Percentiles rank a stretch among this genome's conserved stretches.
phyloP scores from a whole-genome alignment of 352 stramenopile species.

The Pythium vanterpoolii region DNA sequence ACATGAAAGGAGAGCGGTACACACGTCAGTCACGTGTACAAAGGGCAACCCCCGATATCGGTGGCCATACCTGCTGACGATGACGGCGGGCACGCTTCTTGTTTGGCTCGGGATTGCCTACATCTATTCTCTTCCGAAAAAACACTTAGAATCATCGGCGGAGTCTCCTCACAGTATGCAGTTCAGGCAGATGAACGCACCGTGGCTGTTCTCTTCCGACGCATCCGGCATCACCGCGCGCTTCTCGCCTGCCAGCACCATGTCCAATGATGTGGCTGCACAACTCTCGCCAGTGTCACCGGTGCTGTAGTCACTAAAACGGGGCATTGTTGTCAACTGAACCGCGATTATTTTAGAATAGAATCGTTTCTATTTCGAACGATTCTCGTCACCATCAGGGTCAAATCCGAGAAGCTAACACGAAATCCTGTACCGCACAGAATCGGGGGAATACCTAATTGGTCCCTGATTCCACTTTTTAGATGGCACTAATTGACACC shows the following conservation, averaged over 20 bases:
- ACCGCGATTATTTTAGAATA: no score
- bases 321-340: no score
- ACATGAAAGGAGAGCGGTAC: background rate
- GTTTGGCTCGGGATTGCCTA: background rate
- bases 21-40: background rate
- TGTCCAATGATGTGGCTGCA: constrained; percentile 8
- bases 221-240: background rate
- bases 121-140: background rate
- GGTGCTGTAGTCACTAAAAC: background rate
- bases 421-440: no score
- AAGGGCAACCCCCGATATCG: background rate
- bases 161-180: background rate
- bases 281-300: background rate
- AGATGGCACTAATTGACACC: no score
- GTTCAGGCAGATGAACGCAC: background rate
- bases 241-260: constrained; percentile 14
- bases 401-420: no score
- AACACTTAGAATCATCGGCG: background rate
- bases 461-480: no score
- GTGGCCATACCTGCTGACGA: constrained; percentile 7
- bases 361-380: no score
- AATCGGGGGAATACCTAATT: no score
- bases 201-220: background rate
- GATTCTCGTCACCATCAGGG: no score
- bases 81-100: constrained; percentile 20